Base-by-base conservation (phyloP, 2,329 filamentous ascomycete genomes). In the Sodiomyces alkalinus region DNA sequence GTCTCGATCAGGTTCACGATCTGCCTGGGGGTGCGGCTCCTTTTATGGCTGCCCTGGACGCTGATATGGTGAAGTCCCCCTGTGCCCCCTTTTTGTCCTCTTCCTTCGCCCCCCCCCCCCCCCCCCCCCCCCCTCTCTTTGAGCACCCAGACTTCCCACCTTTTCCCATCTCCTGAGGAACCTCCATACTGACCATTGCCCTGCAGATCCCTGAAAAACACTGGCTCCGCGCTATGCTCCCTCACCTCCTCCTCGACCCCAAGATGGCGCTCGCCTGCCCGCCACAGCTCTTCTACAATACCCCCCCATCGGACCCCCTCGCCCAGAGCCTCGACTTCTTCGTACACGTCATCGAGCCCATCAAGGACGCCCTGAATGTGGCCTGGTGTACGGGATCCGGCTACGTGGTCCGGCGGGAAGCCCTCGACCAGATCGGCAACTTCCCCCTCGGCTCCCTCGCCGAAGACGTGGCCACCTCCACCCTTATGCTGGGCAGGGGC, bases 11-110 rank as follows among this genome's bases (percentile, higher is more conserved):
- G 30, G 54, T 60, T 4, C 52, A 55, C 11, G 41, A 48, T n/a
- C 48, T 73, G 18, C 62, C 64, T 2, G 66, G 64, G 12, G 68
- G 68, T 15, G 54, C 64, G n/a, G 56, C 57, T 22, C 56, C 66
- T 39, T 74, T 58, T 44, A 65, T 75, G 43, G 71, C 69, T n/a
- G 65, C 66, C 21, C 51, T 78, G 19, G 73, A 78, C 42, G 72
- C 71, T 13, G 73, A 78, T 42, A 77, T 78, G 73, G 55, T 58
- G n/a, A n/a, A n/a, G n/a, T n/a, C n/a, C n/a, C n/a, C n/a, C n/a
- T n/a, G 46, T 37, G 1, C 10, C 14, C 22, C 9, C 9, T 5
- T 6, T 14, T 24, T 17, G 17, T 20, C 24, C n/a, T n/a, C n/a
- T n/a, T n/a, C n/a, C n/a, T n/a, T n/a, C n/a, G n/a, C n/a, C n/a